Percentiles rank a stretch among this genome's conserved stretches.
phyloP scores from a whole-genome alignment of 148 eudicot species.

The Gaultheria prostrata region DNA sequence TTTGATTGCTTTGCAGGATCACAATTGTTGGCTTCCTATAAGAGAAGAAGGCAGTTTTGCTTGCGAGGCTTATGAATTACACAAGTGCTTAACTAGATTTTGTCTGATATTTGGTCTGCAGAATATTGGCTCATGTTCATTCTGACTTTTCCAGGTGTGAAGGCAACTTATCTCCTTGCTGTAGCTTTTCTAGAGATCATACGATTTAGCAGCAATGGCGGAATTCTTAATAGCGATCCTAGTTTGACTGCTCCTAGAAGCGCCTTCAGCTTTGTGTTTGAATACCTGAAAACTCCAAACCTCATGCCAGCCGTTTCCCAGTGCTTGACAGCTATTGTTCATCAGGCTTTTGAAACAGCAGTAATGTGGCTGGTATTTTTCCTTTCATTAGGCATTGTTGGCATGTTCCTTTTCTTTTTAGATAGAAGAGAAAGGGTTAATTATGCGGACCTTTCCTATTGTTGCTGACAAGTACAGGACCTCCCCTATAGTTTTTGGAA shows the following conservation, averaged over 20 bases:
- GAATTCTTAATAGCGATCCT: constrained; percentile 78
- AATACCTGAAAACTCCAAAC: constrained; percentile 86
- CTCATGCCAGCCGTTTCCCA: constrained; percentile 86
- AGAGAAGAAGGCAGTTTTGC: not conserved
- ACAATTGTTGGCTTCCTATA: constrained; percentile 1
- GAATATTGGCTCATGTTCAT: constrained; percentile 13
- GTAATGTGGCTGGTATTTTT: constrained; percentile 78
- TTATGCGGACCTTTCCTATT: not conserved
- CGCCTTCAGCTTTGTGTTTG: constrained; percentile 97
- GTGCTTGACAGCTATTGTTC: constrained; percentile 89
- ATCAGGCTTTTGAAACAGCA: constrained; percentile 83
- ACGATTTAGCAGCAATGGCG: constrained; percentile 97
- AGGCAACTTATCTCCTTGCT: constrained; percentile 95
- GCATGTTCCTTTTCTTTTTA: not conserved
- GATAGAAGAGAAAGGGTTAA: not conserved
- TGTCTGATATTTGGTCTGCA: not conserved
- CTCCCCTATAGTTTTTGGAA: not conserved
- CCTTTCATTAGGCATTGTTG: not conserved
- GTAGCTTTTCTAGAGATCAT: constrained; percentile 92
- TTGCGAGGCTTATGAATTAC: not conserved
- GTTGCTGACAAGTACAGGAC: constrained; percentile 9
- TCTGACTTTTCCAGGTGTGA: constrained; percentile 62
- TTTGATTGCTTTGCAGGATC: not conserved
- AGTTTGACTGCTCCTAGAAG: constrained; percentile 66
- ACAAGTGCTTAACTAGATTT: not conserved